These are phyloP conservation scores for Scheffersomyces titani DNA, from an alignment of 1,139 yeast species.

Conservation along the genomic window DNA sequence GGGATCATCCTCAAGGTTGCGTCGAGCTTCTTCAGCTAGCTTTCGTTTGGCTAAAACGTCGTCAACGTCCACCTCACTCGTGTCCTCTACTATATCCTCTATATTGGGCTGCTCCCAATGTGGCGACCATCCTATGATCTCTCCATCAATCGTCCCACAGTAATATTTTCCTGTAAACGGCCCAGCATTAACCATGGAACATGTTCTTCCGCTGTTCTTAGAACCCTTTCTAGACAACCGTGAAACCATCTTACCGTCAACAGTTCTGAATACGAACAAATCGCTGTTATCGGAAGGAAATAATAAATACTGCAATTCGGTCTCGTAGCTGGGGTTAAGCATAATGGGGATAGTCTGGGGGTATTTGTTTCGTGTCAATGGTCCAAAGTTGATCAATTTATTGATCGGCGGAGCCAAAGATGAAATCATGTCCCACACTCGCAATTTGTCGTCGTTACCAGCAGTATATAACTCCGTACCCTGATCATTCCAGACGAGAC, in stretches of 20 bases:
- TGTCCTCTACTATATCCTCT: constrained; percentile 4
- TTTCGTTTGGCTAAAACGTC: not conserved
- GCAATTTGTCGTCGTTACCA: constrained; percentile 75
- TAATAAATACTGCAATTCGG: constrained; percentile 58
- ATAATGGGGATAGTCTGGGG: constrained; percentile 50
- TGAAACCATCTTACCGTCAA: constrained; percentile 63
- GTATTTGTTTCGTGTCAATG: constrained; percentile 67
- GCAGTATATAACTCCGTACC: constrained; percentile 64
- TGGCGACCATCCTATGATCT: constrained; percentile 54
- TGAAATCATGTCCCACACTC: constrained; percentile 69
- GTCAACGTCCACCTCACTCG: not conserved
- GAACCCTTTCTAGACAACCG: constrained; percentile 45
- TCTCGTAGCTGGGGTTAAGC: constrained; percentile 46
- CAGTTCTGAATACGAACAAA: constrained; percentile 59
- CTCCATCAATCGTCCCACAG: constrained; percentile 63
- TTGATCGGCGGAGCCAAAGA: constrained; percentile 52
- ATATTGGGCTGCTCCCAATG: constrained; percentile 20
- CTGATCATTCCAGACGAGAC: constrained; percentile 64
- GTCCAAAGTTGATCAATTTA: constrained; percentile 74
- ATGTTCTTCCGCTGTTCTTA: constrained; percentile 38
- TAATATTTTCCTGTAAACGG: constrained; percentile 43
- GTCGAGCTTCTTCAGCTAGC: not conserved
- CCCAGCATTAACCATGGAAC: constrained; percentile 54
- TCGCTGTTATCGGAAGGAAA: constrained; percentile 84
- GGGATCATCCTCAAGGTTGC: not conserved